phyloP scores from a whole-genome alignment of 2,329 filamentous ascomycete genomes.

The Xylogone sp. region DNA sequence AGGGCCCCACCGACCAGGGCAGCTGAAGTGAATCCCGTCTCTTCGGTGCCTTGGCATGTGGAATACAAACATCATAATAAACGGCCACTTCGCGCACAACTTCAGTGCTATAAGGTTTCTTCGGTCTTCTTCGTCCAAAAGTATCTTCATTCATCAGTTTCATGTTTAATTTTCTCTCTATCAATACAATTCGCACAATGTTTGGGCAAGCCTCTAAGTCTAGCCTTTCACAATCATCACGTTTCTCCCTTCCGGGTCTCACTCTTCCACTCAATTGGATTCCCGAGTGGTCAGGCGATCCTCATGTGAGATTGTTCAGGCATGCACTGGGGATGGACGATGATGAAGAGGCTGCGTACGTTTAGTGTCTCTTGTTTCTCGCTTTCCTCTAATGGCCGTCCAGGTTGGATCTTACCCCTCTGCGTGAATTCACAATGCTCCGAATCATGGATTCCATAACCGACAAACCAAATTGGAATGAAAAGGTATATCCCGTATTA shows the following conservation, averaged over 20 bases:
- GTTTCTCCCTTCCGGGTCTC: conserved; percentile 10
- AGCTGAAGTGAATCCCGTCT: too few species aligned
- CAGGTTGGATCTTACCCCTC: conserved; percentile 9
- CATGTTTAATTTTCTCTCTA: too few species aligned
- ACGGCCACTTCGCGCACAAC: too few species aligned
- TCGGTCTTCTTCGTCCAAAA: too few species aligned
- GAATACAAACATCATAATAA: too few species aligned
- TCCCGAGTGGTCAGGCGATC: not conserved
- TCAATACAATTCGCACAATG: too few species aligned
- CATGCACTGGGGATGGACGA: conserved; percentile 1
- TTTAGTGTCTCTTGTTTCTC: not conserved
- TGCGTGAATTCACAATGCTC: conserved; percentile 24
- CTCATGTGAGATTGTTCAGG: not conserved
- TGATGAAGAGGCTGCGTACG: conserved; percentile 1
- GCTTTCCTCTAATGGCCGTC: not conserved
- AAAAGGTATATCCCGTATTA: conserved; percentile 12
- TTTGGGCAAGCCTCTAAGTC: not conserved
- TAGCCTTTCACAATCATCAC: not conserved
- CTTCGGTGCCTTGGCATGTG: too few species aligned
- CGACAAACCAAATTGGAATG: conserved; percentile 22
- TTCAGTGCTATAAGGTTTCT: too few species aligned
- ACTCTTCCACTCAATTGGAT: conserved; percentile 12
- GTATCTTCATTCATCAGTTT: too few species aligned
- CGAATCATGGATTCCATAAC: conserved; percentile 21
- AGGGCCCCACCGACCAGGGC: too few species aligned